Conservation (phyloP, 371 early-diverging fungal genomes). For the Mucor piriformis region DNA sequence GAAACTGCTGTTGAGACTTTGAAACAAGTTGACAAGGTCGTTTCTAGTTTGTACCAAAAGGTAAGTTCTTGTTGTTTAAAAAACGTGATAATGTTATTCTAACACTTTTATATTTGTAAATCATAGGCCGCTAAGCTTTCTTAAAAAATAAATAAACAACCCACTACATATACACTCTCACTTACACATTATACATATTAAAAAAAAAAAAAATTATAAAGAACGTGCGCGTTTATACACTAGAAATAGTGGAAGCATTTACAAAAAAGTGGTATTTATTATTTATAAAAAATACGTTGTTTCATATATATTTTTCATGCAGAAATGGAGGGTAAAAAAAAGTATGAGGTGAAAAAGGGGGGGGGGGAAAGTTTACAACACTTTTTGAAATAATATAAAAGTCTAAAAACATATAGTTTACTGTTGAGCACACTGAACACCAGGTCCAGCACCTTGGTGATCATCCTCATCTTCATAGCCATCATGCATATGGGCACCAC, state of each 20-base stretch:
- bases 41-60: slow-evolving; percentile 93
- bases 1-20: slow-evolving; percentile 92
- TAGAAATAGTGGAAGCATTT: background rate
- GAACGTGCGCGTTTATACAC: no score
- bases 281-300: background rate
- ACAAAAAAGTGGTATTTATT: background rate
- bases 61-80: background rate
- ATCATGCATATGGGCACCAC: slow-evolving; percentile 53
- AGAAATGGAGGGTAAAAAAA: background rate
- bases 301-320: slow-evolving; percentile 6
- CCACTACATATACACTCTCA: background rate
- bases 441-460: slow-evolving; percentile 65
- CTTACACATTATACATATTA: background rate
- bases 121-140: slow-evolving; percentile 39
- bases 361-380: slow-evolving; percentile 1
- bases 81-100: no score
- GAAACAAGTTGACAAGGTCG: slow-evolving; percentile 93
- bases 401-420: slow-evolving; percentile 43
- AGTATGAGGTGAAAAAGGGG: background rate
- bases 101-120: background rate
- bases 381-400: background rate
- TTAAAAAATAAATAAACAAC: slow-evolving; percentile 10
- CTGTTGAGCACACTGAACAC: slow-evolving; percentile 96
- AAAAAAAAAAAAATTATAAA: background rate
- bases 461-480: slow-evolving; percentile 79